Percentiles rank a stretch among this genome's conserved stretches.
phyloP scores from a whole-genome alignment of 1,284 basidiomycete genomes.

The Neonothopanus nambi region DNA sequence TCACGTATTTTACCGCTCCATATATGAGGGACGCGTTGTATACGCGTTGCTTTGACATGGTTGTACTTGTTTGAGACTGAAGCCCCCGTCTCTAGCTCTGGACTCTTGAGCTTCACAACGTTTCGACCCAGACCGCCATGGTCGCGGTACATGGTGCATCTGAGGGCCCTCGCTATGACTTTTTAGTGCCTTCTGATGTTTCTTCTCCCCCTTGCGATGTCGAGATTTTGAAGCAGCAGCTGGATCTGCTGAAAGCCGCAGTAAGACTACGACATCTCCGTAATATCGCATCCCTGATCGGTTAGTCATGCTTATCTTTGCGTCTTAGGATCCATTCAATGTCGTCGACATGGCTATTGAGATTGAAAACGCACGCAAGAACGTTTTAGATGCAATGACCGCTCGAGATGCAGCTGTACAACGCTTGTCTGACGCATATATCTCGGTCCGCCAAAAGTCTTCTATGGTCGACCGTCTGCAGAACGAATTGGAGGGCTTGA shows the following conservation, averaged over 20 bases:
- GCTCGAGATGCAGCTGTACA: slow-evolving; percentile 67
- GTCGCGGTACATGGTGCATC: too few relatives aligned
- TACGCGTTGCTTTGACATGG: too few relatives aligned
- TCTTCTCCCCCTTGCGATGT: not conserved
- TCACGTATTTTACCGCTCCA: too few relatives aligned
- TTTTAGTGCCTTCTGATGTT: too few relatives aligned
- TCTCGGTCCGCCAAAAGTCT: slow-evolving; percentile 60
- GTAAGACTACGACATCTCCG: not conserved
- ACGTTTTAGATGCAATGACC: slow-evolving; percentile 55
- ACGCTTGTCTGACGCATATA: slow-evolving; percentile 61
- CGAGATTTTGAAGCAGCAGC: not conserved
- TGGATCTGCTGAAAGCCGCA: slow-evolving; percentile 6
- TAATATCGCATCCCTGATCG: not conserved
- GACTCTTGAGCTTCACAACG: too few relatives aligned
- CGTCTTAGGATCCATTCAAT: slow-evolving; percentile 39
- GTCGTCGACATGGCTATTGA: slow-evolving; percentile 52
- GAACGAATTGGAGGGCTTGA: slow-evolving; percentile 33
- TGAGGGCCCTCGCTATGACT: too few relatives aligned
- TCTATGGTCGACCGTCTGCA: slow-evolving; percentile 50
- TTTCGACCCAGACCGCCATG: too few relatives aligned
- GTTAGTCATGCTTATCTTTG: not conserved
- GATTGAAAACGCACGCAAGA: slow-evolving; percentile 55
- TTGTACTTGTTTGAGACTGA: too few relatives aligned
- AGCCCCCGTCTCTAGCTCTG: too few relatives aligned
- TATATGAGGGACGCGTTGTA: too few relatives aligned